Base-by-base conservation (phyloP, 805 yeast genomes). In the Candida germanica region DNA sequence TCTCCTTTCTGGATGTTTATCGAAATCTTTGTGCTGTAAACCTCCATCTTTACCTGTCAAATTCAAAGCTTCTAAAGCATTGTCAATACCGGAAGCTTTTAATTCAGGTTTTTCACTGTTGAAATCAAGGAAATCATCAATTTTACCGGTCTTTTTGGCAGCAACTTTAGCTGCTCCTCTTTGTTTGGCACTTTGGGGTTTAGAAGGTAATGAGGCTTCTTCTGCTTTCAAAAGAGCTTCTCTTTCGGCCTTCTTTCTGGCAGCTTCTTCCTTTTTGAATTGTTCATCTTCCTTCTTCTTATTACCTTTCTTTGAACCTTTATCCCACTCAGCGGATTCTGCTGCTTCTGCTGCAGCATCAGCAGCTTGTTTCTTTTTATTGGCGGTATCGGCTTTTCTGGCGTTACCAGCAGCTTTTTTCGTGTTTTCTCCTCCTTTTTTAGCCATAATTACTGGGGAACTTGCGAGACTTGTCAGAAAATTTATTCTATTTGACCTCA, bases 1-100 rank as follows among this genome's bases (percentile, higher is more conserved):
- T 54, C 95, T 75, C 61, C 94, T 77, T 66, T 86, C 95, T 7
- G 95, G 95, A 49, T 86, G 95, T 58, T 87, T 79, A 42, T 86
- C 95, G 35, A 86, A 68, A 35, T 79, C 86, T 51, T 79, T 79
- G 42, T 62, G 63, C 27, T 65, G 59, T 21, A 81, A 80, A 35
- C 77, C 83, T 19, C 71, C 76, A 36, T 69, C 75, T 30, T 66
- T 74, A 16, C 68, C 64, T 9, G 88, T 73, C 58, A 86, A 68
- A 4, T 85, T 71, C 52, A 86, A 69, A 3, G 94, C 94, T 36
- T 84, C 87, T 43, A 86, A 64, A 2, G 91, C 93, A 51, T 75
- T 76, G 45, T 86, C 94, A 29, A 86, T 69, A 53, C 89, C 89
- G 38, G 78, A 67, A 5, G 94, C 95, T 50, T 69, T 70, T 53